phyloP scores from a whole-genome alignment of 2,329 filamentous ascomycete species.

The Rosellinia necatrix region DNA sequence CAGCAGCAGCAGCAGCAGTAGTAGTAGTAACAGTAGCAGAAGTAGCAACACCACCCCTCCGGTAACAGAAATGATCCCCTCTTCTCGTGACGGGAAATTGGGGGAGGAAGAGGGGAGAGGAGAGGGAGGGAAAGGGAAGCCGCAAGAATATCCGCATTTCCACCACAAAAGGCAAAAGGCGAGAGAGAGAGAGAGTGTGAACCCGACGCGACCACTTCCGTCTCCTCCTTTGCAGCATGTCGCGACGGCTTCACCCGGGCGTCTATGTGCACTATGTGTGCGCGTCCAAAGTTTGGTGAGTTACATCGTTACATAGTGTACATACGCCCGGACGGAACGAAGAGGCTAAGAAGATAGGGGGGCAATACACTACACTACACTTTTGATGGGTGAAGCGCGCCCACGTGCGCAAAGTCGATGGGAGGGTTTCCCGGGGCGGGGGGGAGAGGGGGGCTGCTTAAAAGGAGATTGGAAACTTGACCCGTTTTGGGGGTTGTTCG shows the following conservation, averaged over 20 bases:
- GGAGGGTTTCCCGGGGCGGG: no score
- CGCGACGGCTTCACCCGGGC: constrained; percentile 25
- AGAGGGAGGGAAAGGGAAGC: not conserved
- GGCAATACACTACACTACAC: constrained; percentile 7
- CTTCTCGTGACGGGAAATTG: not conserved
- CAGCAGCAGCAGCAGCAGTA: no score
- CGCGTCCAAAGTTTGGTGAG: no score
- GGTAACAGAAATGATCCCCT: not conserved
- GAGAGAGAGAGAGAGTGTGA: not conserved
- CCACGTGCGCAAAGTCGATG: constrained; percentile 21
- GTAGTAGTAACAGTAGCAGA: no score
- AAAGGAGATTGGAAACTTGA: constrained; percentile 1
- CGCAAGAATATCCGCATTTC: no score
- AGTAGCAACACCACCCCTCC: no score
- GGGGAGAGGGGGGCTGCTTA: no score
- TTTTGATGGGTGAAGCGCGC: constrained; percentile 15
- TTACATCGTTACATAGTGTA: constrained; percentile 19
- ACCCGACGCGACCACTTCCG: constrained; percentile 23
- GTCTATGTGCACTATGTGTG: constrained; percentile 24
- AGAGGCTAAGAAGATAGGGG: no score
- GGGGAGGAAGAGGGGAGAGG: not conserved
- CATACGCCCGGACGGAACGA: no score
- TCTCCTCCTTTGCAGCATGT: constrained; percentile 18
- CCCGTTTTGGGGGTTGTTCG: not conserved
- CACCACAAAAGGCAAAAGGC: not conserved